Conservation (phyloP, 352 stramenopile genomes). For the Pythium aphanidermatum region DNA sequence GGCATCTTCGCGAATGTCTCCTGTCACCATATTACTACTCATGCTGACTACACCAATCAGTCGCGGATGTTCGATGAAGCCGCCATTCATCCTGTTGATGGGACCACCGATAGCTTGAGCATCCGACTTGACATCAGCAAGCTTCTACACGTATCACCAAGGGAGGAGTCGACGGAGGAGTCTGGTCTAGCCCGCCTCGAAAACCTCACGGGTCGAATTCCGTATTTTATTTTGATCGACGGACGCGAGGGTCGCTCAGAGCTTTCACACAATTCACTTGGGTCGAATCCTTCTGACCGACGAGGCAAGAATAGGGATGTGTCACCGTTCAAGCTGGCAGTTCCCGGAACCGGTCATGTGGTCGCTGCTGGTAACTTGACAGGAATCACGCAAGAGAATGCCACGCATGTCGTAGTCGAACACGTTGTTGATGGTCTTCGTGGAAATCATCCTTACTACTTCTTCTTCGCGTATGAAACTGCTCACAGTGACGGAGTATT, state of each 20-base stretch:
- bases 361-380: slow-evolving; percentile 39
- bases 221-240: slow-evolving; percentile 64
- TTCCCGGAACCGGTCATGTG: slow-evolving; percentile 28
- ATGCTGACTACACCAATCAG: slow-evolving; percentile 78
- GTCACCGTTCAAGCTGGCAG: slow-evolving; percentile 27
- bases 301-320: slow-evolving; percentile 6
- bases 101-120: slow-evolving; percentile 35
- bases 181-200: not conserved
- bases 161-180: too few species aligned
- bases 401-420: slow-evolving; percentile 31
- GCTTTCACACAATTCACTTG: slow-evolving; percentile 32
- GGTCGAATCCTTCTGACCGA: slow-evolving; percentile 10
- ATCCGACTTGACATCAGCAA: slow-evolving; percentile 56
- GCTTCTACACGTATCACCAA: slow-evolving; percentile 25
- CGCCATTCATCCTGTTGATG: slow-evolving; percentile 27
- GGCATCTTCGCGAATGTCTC: slow-evolving; percentile 42
- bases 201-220: slow-evolving; percentile 26
- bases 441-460: slow-evolving; percentile 44
- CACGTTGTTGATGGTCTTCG: slow-evolving; percentile 32
- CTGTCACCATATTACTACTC: slow-evolving; percentile 50
- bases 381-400: slow-evolving; percentile 37
- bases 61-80: slow-evolving; percentile 56
- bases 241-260: slow-evolving; percentile 31
- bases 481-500: slow-evolving; percentile 59
- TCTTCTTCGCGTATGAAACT: slow-evolving; percentile 78